These are phyloP conservation scores for Umbelopsis sp. DNA, from an alignment of 192 early-diverging fungal species.

Conservation along the genomic window DNA sequence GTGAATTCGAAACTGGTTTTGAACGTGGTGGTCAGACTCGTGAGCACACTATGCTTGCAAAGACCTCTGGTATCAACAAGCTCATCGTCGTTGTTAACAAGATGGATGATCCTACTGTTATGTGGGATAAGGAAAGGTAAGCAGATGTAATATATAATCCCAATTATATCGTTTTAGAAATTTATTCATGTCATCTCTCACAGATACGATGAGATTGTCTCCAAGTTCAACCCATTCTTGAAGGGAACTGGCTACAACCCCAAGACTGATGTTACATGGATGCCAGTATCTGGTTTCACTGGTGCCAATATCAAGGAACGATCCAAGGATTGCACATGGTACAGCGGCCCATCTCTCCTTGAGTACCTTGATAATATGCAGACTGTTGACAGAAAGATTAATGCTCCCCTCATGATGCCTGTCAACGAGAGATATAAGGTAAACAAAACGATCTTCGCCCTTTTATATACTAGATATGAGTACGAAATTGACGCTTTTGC, in stretches of 20 bases:
- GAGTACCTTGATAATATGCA: conserved; percentile 83
- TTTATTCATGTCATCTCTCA: conserved; percentile 13
- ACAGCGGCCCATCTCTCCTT: conserved; percentile 86
- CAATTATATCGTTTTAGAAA: background rate
- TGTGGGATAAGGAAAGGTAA: conserved; percentile 84
- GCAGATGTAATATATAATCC: background rate
- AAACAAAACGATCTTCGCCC: too few species aligned
- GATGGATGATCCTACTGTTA: conserved; percentile 98
- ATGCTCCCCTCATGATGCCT: conserved; percentile 91
- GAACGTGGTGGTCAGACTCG: conserved; percentile 98
- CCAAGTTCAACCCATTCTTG: conserved; percentile 89
- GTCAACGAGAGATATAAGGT: conserved; percentile 93
- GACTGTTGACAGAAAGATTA: conserved; percentile 82
- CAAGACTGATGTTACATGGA: conserved; percentile 81
- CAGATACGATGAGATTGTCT: conserved; percentile 87
- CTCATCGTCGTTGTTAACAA: conserved; percentile 97
- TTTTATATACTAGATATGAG: too few species aligned
- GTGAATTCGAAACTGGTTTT: conserved; percentile 99
- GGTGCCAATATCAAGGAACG: conserved; percentile 96
- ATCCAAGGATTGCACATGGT: conserved; percentile 67
- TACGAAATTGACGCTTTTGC: too few species aligned
- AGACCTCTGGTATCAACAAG: conserved; percentile 95
- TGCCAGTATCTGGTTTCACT: conserved; percentile 96
- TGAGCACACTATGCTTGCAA: conserved; percentile 96
- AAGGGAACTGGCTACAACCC: conserved; percentile 88